Evolutionary conservation across 768 basidiomycete species (phyloP).

Genomic region (Boletales sp.): DNA sequence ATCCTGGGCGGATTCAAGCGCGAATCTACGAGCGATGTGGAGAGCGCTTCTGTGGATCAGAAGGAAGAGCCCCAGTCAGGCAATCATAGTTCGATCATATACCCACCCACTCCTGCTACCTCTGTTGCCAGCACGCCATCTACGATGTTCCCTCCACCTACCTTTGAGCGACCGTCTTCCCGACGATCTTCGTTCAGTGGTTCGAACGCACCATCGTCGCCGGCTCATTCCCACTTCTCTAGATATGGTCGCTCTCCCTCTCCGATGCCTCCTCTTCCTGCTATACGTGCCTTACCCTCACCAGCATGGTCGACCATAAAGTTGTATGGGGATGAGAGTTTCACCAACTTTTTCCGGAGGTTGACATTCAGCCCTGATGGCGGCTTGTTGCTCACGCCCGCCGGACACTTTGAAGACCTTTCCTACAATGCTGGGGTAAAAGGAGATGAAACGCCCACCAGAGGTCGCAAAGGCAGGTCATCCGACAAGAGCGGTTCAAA

Average conservation of each 20-base stretch:
- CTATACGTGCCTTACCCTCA: constrained; percentile 71
- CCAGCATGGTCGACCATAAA: constrained; percentile 66
- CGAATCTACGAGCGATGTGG: constrained; percentile 78
- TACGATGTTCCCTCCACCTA: constrained; percentile 39
- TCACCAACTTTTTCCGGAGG: constrained; percentile 92
- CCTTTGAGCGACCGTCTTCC: constrained; percentile 62
- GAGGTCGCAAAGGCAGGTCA: constrained; percentile 59
- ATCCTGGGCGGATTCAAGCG: constrained; percentile 57
- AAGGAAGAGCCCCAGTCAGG: constrained; percentile 38
- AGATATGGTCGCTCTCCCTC: constrained; percentile 82
- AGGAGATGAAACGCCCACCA: constrained; percentile 41
- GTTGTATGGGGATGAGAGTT: constrained; percentile 93
- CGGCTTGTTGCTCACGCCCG: constrained; percentile 88
- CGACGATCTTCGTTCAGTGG: constrained; percentile 67
- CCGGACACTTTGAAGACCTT: constrained; percentile 95
- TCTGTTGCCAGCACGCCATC: constrained; percentile 69
- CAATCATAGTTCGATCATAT: constrained; percentile 28
- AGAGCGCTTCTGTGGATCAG: constrained; percentile 58
- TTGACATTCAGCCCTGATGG: constrained; percentile 95
- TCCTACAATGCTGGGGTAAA: constrained; percentile 41
- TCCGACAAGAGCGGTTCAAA: constrained; percentile 28
- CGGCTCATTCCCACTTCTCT: constrained; percentile 49
- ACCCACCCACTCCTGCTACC: constrained; percentile 60
- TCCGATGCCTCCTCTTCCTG: constrained; percentile 90
- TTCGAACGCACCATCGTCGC: constrained; percentile 76